Evolutionary conservation across 805 yeast genomes (phyloP), one percentile per base, ranked within the genome.

Genomic region (Vanderwaltozyma polyspora): DNA sequence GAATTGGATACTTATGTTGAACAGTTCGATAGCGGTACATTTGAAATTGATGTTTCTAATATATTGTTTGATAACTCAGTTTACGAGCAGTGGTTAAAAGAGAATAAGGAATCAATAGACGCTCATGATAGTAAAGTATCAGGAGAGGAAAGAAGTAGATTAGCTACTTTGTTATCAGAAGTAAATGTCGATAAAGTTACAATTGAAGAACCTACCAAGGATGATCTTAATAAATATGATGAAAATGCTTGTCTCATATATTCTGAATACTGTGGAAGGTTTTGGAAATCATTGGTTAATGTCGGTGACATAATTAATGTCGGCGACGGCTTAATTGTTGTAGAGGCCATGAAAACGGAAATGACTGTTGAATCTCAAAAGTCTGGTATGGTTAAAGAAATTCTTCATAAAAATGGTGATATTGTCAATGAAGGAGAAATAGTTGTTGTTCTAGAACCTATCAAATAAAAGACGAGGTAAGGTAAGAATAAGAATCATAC

Each of bases 301-400:
- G 87, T 70, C 30, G 95, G 95, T 17, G 91, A 82, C 48, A 60
- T 44, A 5, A 93, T 89, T 19, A 62, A 65, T 34, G 69, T 62
- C 31, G 93, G 87, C 23, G 89, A 84, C 48, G 85, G 85, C 4
- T 66, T 89, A 41, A 72, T 89, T 44, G 85, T 91, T 26, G 83
- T 89, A 35, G 98, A 89, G 60, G 97, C 98, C 36, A 89, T 89
- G 98, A 89, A 89, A 68, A 91, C 97, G 0, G 98, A 89, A 62
- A 89, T 89, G 96, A 72, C 75, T 33, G 94, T 89, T 24, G 66
- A 60, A 35, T 75, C 96, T 15, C 70, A 94, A 1, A 65, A 53
- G 36, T 64, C 66, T 16, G 94, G 94, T 49, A 79, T 72, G 51
- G 87, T 84, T 16, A 52, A 72, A 32, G 80, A 81, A 61, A 64